phyloP scores from a whole-genome alignment of 2,329 filamentous ascomycete genomes.

The Aspergillus transmontanensis region DNA sequence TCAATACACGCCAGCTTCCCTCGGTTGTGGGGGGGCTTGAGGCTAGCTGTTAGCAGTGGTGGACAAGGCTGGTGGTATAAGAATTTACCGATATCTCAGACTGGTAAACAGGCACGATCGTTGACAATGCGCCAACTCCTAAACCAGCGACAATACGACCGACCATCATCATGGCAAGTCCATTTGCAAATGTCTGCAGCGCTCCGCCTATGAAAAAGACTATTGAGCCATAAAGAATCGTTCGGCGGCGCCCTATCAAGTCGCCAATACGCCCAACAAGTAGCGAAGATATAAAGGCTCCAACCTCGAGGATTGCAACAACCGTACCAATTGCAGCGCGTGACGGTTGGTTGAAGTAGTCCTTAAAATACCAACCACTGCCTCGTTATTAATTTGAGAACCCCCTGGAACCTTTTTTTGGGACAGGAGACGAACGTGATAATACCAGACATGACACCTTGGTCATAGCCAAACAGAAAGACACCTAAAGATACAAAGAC shows the following conservation, averaged over 20 bases:
- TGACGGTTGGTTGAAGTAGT: constrained; percentile 89
- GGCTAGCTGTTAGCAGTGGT: constrained; percentile 18
- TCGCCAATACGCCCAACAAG: constrained; percentile 87
- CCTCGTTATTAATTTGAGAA: constrained; percentile 18
- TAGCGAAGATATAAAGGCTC: constrained; percentile 87
- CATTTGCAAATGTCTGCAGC: constrained; percentile 77
- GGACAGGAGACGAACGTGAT: constrained; percentile 58
- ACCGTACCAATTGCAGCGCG: constrained; percentile 90
- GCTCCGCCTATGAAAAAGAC: constrained; percentile 85
- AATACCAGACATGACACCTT: constrained; percentile 69
- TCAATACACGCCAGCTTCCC: constrained; percentile 97
- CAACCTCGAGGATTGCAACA: constrained; percentile 94
- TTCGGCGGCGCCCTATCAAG: constrained; percentile 82
- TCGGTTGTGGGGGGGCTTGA: constrained; percentile 81
- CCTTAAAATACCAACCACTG: constrained; percentile 83
- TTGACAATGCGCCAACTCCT: constrained; percentile 84
- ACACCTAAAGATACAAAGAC: constrained; percentile 69
- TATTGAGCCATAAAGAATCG: constrained; percentile 90
- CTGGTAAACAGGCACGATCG: constrained; percentile 91
- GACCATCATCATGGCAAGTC: constrained; percentile 85
- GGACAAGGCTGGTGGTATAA: background rate
- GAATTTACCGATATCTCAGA: constrained; percentile 76
- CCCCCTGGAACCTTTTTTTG: background rate
- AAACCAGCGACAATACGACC: constrained; percentile 83
- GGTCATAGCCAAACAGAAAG: constrained; percentile 67